A percentile compares a stretch with the other conserved stretches of the same genome.
phyloP scores from a whole-genome alignment of 768 basidiomycete species.

The Cantharellus anzutake region DNA sequence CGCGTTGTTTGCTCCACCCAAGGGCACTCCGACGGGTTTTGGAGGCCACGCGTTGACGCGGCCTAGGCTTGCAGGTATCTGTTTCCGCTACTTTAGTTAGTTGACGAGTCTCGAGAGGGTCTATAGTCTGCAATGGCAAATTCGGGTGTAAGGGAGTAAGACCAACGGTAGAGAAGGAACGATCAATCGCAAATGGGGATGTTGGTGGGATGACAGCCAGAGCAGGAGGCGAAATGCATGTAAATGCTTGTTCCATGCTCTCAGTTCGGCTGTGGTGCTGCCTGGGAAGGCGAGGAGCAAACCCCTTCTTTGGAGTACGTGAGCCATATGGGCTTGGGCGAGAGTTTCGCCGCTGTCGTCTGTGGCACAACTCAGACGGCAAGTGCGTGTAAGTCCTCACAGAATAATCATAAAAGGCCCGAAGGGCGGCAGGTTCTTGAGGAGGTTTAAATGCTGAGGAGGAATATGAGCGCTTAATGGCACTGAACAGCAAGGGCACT shows the following conservation, averaged over 20 bases:
- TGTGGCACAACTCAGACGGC: slow-evolving; percentile 6
- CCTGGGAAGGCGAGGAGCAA: not conserved
- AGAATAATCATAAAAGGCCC: slow-evolving; percentile 8
- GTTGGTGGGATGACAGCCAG: not conserved
- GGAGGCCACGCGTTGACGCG: not conserved
- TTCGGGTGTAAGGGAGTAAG: not conserved
- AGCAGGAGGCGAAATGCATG: slow-evolving; percentile 7
- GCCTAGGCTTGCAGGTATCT: not conserved
- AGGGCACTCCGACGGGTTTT: not conserved
- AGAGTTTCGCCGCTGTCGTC: not conserved
- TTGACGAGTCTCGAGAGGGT: not conserved
- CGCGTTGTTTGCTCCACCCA: not conserved
- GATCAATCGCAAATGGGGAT: slow-evolving; percentile 1
- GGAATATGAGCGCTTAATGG: not conserved
- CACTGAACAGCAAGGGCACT: not conserved
- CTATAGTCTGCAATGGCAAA: too few relatives aligned
- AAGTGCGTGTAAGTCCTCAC: slow-evolving; percentile 5
- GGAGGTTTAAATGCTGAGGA: slow-evolving; percentile 8
- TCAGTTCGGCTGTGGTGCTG: slow-evolving; percentile 5
- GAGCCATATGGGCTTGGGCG: not conserved
- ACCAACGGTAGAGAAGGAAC: not conserved
- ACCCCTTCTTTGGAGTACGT: not conserved
- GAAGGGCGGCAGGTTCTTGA: slow-evolving; percentile 2
- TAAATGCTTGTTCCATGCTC: slow-evolving; percentile 6
- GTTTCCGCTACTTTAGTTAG: not conserved